Base-by-base conservation (phyloP, 2,329 filamentous ascomycete genomes). In the Aspergillus uvarum region DNA sequence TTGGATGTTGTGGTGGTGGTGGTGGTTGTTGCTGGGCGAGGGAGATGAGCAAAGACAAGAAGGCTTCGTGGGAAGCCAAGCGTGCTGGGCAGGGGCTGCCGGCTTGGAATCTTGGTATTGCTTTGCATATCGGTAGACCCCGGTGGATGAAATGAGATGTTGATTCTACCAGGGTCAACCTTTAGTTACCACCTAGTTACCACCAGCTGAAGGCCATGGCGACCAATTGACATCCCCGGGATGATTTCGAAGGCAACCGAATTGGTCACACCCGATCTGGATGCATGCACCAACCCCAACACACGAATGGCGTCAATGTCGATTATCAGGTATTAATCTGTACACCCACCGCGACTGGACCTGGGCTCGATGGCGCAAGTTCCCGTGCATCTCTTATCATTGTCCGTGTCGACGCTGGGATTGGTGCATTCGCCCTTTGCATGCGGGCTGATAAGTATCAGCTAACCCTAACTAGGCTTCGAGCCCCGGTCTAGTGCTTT, bases 291-390 rank as follows among this genome's bases (percentile, higher is more conserved):
- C 6, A n/a, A 22, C 22, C 22, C 31, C 22, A 31, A 29, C 22
- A 35, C 42, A 24, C 53, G 26, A 55, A 55, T 55, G 53, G 53
- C 42, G 47, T 55, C 53, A 55, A 22, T 35, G 12, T 10, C 2
- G 29, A 55, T 48, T 47, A 55, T 48, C 42, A 22, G 47, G 26
- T 2, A 12, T 31, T 47, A 47, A 54, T 54, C 26, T 14, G 38
- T 19, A 22, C 21, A 22, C 21, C 21, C 21, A 22, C 21, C 21
- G 21, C 21, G 21, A 22, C 21, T 22, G 21, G 21, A 22, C 21
- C 22, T 22, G 22, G 22, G 5, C 16, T 29, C 42, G 53, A 55
- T 55, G 53, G 53, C 53, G 53, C 53, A 55, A 55, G 24, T 44
- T 42, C 6, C 53, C 8, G 26, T 47, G 14, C 21, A 32, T 47